phyloP scores from a whole-genome alignment of 1,139 yeast species.

The Saccharomyces hybrid region DNA sequence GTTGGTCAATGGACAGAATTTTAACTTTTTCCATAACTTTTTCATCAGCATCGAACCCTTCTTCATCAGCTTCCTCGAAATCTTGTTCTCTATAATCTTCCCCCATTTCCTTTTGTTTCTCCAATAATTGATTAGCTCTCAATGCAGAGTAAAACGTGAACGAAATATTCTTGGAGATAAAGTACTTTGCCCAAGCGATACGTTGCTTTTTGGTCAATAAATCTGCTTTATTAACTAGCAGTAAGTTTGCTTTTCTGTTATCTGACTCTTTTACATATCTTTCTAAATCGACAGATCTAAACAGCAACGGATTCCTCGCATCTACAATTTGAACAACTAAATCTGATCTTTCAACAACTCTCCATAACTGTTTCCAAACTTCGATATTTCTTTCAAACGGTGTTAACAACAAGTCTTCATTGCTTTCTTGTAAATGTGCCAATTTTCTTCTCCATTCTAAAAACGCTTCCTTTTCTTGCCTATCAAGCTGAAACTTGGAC shows the following conservation, averaged over 20 bases:
- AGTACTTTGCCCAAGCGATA: constrained; percentile 78
- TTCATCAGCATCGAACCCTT: constrained; percentile 34
- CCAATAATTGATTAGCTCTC: constrained; percentile 65
- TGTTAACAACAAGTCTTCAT: constrained; percentile 70
- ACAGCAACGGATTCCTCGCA: constrained; percentile 88
- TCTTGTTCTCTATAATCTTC: constrained; percentile 17
- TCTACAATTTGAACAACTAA: constrained; percentile 95
- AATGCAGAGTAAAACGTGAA: constrained; percentile 93
- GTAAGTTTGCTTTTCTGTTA: constrained; percentile 61
- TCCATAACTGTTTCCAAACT: constrained; percentile 98
- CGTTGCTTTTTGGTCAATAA: constrained; percentile 71
- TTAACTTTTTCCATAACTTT: constrained; percentile 44
- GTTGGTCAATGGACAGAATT: constrained; percentile 73
- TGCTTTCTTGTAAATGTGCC: constrained; percentile 73
- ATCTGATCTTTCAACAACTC: constrained; percentile 94
- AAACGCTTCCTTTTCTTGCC: constrained; percentile 85
- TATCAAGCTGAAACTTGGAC: constrained; percentile 70
- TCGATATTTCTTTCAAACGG: constrained; percentile 96
- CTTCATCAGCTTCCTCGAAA: constrained; percentile 31
- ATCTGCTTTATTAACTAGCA: constrained; percentile 93
- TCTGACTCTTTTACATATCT: constrained; percentile 70
- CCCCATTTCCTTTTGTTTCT: constrained; percentile 42
- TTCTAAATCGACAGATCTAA: constrained; percentile 85
- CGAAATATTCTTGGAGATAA: constrained; percentile 56
- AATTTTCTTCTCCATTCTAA: constrained; percentile 88